phyloP scores from a whole-genome alignment of 805 yeast species.

The Zygoascus flipseniorum region DNA sequence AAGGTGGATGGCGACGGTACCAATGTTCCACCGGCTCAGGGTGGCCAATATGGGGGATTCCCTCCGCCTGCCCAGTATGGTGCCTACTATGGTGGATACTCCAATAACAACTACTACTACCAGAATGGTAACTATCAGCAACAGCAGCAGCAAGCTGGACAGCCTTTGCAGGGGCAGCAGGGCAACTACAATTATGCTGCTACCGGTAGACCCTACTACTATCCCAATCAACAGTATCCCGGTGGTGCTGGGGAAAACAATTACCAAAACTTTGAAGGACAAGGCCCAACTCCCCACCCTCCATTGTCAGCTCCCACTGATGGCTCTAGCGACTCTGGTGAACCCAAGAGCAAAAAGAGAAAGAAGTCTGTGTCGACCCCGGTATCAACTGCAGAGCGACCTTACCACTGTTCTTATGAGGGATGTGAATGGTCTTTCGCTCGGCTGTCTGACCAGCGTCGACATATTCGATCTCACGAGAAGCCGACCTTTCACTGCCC shows the following conservation, averaged over 20 bases:
- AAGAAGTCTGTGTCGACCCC: constrained; percentile 4
- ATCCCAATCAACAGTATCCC: neutral
- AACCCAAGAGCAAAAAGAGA: constrained; percentile 4
- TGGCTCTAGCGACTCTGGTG: constrained; percentile 2
- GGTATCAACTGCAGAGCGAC: constrained; percentile 20
- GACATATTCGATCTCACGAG: constrained; percentile 60
- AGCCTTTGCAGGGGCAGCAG: neutral
- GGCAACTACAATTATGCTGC: neutral
- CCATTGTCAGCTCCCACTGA: constrained; percentile 1
- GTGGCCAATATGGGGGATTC: neutral
- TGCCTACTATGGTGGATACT: neutral
- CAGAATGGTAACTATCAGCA: neutral
- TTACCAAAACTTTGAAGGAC: neutral
- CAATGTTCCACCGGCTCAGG: neutral
- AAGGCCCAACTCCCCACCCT: constrained; percentile 1
- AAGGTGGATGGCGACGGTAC: neutral
- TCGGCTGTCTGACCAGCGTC: constrained; percentile 57
- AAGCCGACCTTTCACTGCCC: constrained; percentile 66
- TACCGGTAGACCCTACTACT: neutral
- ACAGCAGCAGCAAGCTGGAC: neutral
- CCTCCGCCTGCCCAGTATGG: neutral
- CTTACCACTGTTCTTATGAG: constrained; percentile 29
- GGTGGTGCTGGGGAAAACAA: neutral
- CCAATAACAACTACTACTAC: neutral
- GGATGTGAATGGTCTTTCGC: constrained; percentile 65